Evolutionary conservation across 2,329 filamentous ascomycete genomes (phyloP).

Genomic region (Chaetomiaceae sp.): DNA sequence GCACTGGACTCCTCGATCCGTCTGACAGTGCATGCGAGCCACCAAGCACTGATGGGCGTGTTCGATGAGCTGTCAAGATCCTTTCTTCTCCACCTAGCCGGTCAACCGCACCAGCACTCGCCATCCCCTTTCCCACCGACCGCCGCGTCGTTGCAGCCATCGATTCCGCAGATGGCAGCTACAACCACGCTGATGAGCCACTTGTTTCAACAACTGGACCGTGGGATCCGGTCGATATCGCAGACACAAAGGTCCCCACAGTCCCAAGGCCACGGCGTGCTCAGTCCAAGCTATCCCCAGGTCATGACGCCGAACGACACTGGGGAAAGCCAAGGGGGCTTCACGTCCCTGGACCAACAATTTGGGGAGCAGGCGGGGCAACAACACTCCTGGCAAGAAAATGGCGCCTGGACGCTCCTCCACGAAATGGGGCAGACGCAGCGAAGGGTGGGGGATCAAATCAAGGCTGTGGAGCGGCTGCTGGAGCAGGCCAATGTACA

Average conservation of each 20-base stretch:
- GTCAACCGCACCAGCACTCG: constrained; percentile 3
- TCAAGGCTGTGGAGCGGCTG: constrained; percentile 5
- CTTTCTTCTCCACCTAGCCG: neutral
- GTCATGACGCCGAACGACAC: no score
- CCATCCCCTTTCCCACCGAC: neutral
- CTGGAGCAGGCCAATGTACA: no score
- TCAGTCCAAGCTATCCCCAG: neutral
- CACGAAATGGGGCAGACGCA: constrained; percentile 12
- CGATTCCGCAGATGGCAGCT: constrained; percentile 4
- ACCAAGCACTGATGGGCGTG: constrained; percentile 14
- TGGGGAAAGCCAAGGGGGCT: no score
- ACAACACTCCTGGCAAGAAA: neutral
- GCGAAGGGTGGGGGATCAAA: neutral
- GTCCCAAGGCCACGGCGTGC: neutral
- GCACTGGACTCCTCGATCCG: constrained; percentile 9
- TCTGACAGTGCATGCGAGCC: constrained; percentile 10
- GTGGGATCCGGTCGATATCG: constrained; percentile 1
- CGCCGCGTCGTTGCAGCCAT: neutral
- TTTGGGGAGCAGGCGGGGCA: no score
- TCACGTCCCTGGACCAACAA: no score
- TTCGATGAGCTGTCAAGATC: constrained; percentile 13
- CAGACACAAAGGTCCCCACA: neutral
- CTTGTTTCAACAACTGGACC: constrained; percentile 9
- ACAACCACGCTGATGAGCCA: constrained; percentile 13
- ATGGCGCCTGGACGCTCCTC: neutral